A percentile compares a stretch with the other conserved stretches of the same genome.
Conservation (phyloP, 2,329 filamentous ascomycete genomes). For the Colletotrichum chrysophilum region DNA sequence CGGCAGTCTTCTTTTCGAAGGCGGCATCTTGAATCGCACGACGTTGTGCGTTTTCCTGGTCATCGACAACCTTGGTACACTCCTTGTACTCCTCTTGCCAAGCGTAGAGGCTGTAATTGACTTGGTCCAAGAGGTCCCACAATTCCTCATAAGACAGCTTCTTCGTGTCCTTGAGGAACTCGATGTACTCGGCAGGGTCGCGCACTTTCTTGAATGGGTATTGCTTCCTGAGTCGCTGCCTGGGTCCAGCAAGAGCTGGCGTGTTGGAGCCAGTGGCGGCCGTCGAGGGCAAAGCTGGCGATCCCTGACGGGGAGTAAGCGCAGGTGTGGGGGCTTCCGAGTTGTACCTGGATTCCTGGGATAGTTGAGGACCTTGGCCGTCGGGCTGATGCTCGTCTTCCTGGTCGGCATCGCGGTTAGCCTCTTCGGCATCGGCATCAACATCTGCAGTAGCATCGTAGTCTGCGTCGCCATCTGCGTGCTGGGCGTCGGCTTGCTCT, state of each 20-base stretch:
- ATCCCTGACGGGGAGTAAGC: constrained; percentile 43
- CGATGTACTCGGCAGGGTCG: constrained; percentile 52
- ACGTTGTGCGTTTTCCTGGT: constrained; percentile 61
- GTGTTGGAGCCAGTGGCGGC: constrained; percentile 32
- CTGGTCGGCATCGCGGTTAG: constrained; percentile 13
- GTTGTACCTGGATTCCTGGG: constrained; percentile 23
- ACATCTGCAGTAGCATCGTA: constrained; percentile 27
- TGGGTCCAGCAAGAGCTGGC: constrained; percentile 39
- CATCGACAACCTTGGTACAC: constrained; percentile 56
- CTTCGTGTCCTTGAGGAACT: constrained; percentile 55
- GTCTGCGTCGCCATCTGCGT: constrained; percentile 26
- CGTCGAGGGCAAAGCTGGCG: constrained; percentile 34
- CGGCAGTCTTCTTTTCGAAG: constrained; percentile 49
- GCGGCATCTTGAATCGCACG: constrained; percentile 54
- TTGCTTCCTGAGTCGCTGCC: constrained; percentile 17
- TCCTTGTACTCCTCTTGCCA: constrained; percentile 62
- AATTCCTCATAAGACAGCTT: constrained; percentile 53
- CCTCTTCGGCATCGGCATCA: constrained; percentile 30
- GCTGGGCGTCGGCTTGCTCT: constrained; percentile 11
- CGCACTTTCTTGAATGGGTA: constrained; percentile 57
- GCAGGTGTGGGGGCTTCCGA: constrained; percentile 39
- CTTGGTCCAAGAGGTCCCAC: constrained; percentile 46
- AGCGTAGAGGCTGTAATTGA: constrained; percentile 50
- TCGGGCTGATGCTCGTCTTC: constrained; percentile 21
- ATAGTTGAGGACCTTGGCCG: constrained; percentile 2